Evolutionary conservation across 306 rosid genomes (phyloP), one percentile per base, ranked within the genome.

Genomic region (Astragalus glycyphyllos): DNA sequence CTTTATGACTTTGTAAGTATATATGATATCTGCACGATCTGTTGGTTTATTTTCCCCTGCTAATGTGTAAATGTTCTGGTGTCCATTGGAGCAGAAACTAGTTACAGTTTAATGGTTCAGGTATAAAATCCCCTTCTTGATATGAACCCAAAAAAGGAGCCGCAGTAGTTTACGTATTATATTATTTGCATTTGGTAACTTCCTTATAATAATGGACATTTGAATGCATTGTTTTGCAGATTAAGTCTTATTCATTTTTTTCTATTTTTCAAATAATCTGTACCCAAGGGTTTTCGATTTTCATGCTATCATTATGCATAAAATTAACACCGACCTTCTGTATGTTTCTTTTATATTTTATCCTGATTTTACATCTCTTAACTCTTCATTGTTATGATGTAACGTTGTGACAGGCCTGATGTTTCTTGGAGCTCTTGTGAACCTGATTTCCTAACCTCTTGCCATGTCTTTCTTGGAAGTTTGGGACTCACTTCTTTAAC

Each of bases 401-500:
- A 91, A 83, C 86, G 73, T 82, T 88, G 86, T 91, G 76, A 95
- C 99, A 95, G 97, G 99, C 86, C 75, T 87, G 95, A 87, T 79
- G 97, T 95, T 91, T 91, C 90, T 87, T 83, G 99, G 99, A 91
- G 97, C 96, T 82, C 86, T 89, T 89, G 88, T 92, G 92, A 89
- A 83, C 98, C 94, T 86, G 96, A 90, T 90, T 90, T 89, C 96
- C 86, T 91, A 83, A 79, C 97, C 92, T 87, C 86, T 91, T 95
- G 96, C 96, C 96, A 91, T 91, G 97, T 91, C 87, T 95, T 95
- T 89, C 91, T 95, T 95, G 87, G 96, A 91, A 95, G 96, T 95
- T 90, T 95, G 92, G 94, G 99, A 91, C 96, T 94, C 97, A 90
- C 98, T 63, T 83, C 92, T 86, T 91, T 94, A 94, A 94, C 95